Evolutionary conservation across 2,329 filamentous ascomycete genomes (phyloP).

Genomic region (Gnomoniopsis smithogilvyi): DNA sequence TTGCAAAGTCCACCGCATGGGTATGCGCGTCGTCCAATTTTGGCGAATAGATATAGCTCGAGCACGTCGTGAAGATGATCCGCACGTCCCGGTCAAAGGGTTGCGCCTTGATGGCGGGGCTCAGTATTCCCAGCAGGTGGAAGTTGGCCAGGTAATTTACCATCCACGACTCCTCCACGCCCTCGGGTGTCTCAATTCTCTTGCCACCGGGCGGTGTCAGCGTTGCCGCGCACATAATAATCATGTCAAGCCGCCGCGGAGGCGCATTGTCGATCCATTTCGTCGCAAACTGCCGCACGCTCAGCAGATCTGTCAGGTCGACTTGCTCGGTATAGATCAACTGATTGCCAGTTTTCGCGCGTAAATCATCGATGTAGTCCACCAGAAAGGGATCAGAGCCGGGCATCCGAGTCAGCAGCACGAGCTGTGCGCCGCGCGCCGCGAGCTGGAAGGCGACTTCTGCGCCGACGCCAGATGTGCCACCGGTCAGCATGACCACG

Average conservation of each 20-base stretch:
- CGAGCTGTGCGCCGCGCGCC: conserved; percentile 78
- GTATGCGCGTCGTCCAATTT: conserved; percentile 54
- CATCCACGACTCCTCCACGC: conserved; percentile 87
- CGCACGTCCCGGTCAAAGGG: conserved; percentile 92
- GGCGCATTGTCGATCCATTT: conserved; percentile 98
- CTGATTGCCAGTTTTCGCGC: conserved; percentile 72
- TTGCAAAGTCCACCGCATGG: conserved; percentile 34
- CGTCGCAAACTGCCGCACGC: conserved; percentile 88
- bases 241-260: conserved; percentile 82
- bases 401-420: conserved; percentile 81
- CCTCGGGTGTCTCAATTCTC: conserved; percentile 66
- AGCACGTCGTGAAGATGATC: conserved; percentile 81
- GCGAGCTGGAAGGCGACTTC: conserved; percentile 73
- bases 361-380: conserved; percentile 88
- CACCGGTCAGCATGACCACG: conserved; percentile 90
- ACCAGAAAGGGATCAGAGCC: conserved; percentile 83
- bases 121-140: conserved; percentile 87
- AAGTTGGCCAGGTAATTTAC: conserved; percentile 96
- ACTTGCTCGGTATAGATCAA: conserved; percentile 95
- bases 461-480: conserved; percentile 89
- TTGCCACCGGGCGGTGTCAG: conserved; percentile 65
- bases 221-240: conserved; percentile 82
- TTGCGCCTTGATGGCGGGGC: conserved; percentile 84
- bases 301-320: conserved; percentile 83
- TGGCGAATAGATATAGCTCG: conserved; percentile 78